These are phyloP conservation scores for Amphichorda felina DNA, from an alignment of 2,329 filamentous ascomycete genomes.

Conservation along the genomic window DNA sequence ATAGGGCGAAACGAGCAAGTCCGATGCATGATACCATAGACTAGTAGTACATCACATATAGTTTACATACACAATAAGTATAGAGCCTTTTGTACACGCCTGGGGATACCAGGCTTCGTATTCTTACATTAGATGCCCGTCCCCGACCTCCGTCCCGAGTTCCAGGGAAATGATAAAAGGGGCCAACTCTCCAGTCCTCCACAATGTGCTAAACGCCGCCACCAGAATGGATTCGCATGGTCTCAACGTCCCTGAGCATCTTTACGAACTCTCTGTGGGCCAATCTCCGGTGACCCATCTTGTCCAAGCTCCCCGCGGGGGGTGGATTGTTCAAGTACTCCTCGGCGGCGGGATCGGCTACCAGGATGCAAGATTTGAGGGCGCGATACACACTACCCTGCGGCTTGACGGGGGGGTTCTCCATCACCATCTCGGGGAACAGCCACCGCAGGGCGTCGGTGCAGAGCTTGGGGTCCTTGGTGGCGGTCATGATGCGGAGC, in stretches of 20 bases:
- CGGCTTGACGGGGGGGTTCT: slow-evolving; percentile 35
- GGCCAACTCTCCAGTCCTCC: too few relatives aligned
- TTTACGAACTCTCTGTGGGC: slow-evolving; percentile 20
- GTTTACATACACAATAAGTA: too few relatives aligned
- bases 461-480: slow-evolving; percentile 28
- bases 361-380: slow-evolving; percentile 39
- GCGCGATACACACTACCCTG: slow-evolving; percentile 29
- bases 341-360: slow-evolving; percentile 41
- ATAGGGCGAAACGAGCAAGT: too few relatives aligned
- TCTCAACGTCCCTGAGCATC: slow-evolving; percentile 18
- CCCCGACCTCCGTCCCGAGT: too few relatives aligned
- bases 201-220: too few relatives aligned
- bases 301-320: not conserved
- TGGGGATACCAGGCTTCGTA: too few relatives aligned
- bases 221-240: slow-evolving; percentile 2
- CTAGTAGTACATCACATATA: too few relatives aligned
- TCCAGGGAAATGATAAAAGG: too few relatives aligned
- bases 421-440: slow-evolving; percentile 46
- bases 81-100: too few relatives aligned
- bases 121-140: too few relatives aligned
- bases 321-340: slow-evolving; percentile 11
- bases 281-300: slow-evolving; percentile 9
- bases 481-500: slow-evolving; percentile 34
- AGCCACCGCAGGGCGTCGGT: slow-evolving; percentile 36
- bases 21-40: too few relatives aligned